Base-by-base conservation (phyloP, 2,329 filamentous ascomycete species). In the Penicillium sp. region DNA sequence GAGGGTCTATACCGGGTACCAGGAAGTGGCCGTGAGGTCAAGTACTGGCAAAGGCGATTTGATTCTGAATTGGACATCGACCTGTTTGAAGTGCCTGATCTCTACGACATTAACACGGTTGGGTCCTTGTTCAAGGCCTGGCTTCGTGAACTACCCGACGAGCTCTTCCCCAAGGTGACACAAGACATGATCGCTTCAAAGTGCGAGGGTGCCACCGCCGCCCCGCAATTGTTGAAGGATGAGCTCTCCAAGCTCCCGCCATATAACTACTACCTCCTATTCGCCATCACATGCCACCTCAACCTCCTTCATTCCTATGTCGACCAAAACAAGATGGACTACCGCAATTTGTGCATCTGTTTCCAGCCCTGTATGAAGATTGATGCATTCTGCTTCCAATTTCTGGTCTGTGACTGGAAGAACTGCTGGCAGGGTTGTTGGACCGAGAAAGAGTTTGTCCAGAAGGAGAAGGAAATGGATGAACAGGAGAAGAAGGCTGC, bases 261-360 rank as follows among this genome's bases (percentile, higher is more conserved):
- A 0, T 96, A 93, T 77, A 95, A 96, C 73, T 97, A 97, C 73
- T 96, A 97, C 66, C 85, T 97, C 12, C 83, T 97, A 5, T 97
- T 97, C 68, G 92, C 92, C 62, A 95, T 96, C 61, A 97, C 92
- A 29, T 96, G 92, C 71, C 92, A 97, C 64, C 83, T 97, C 42
- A 95, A 90, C 62, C 80, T 96, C 24, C 80, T 97, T 8, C 84
- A 95, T 60, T 90, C 89, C 1, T 92, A 95, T 69, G 87, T 90
- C 23, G 89, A 95, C 57, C 91, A 92, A 76, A 97, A 96, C 80
- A 95, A 95, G 75, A 97, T 97, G 92, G 89, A 95, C 66, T 95
- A 92, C 67, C 84, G 89, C 65, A 96, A 96, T 58, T 77, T 97
- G 23, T 95, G 90, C 73, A 95, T 96, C 61, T 97, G 92, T 74